Base-by-base conservation (phyloP, 176 grass and related monocot species). In the Aegilops speltoides region DNA sequence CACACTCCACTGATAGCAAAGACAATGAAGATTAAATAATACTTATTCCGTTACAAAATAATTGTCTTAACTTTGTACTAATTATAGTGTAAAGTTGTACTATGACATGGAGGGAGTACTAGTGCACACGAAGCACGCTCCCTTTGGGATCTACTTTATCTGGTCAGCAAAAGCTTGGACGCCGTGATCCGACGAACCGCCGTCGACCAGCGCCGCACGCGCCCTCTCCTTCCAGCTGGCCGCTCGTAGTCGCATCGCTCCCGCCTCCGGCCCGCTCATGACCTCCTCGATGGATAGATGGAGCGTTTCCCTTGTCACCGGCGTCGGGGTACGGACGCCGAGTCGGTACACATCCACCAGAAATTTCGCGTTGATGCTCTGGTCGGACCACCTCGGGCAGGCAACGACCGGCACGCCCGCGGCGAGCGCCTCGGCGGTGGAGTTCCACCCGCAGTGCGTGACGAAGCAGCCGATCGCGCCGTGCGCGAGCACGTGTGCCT, bases 381-480 rank as follows among this genome's bases (percentile, higher is more conserved):
- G 88, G 76, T 93, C 92, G 2, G 82, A 87, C 68, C 66, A 88
- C 78, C 36, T 56, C 22, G 92, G 88, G 38, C 13, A 77, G 3
- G 68, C 86, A 11, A 93, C 79, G 66, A 93, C 74, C 23, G 86
- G 88, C 60, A 90, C 83, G 37, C 92, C 88, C 0, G 36, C 88
- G 4, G 82, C 41, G 43, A 93, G 86, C 65, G 46, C 82, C 80
- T 93, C 92, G 24, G 82, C 0, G 15, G 73, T 85, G 54, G 93
- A 92, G 88, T 95, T 92, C 93, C 93, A 95, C 11, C 90, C 88
- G 56, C 93, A 95, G 83, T 95, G 93, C 10, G 88, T 88, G 32
- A 91, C 81, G 76, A 83, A 91, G 85, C 85, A 91, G 1, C 92
- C 89, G 22, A 61, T 70, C 29, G 81, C 64, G 36, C 11, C 16